phyloP scores from a whole-genome alignment of 2,329 filamentous ascomycete species.

The Emergomyces pasteurianus region DNA sequence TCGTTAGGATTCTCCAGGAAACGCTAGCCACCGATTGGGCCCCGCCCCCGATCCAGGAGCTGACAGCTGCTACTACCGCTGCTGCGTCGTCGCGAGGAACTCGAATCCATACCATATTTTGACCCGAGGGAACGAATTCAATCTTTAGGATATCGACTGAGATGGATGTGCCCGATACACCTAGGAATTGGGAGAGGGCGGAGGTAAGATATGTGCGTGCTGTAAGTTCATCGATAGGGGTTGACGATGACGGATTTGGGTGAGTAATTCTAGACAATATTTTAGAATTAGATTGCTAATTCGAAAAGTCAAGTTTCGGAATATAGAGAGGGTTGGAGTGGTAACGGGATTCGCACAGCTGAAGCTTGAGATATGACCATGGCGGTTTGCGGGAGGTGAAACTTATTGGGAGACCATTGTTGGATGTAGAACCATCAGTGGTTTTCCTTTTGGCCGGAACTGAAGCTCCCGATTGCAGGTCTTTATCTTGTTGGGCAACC shows the following conservation, averaged over 20 bases:
- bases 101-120: conserved; percentile 29
- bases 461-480: background rate
- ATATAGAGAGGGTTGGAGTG: background rate
- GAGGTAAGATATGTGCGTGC: conserved; percentile 34
- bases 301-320: background rate
- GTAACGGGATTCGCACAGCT: conserved; percentile 22
- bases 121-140: conserved; percentile 7
- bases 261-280: conserved; percentile 10
- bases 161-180: conserved; percentile 35
- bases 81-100: conserved; percentile 34
- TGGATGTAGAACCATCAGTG: background rate
- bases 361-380: conserved; percentile 34
- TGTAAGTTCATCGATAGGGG: conserved; percentile 34
- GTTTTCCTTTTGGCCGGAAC: conserved; percentile 1
- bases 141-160: conserved; percentile 37
- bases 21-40: conserved; percentile 14
- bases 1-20: conserved; percentile 28
- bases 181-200: conserved; percentile 37
- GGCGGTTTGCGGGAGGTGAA: conserved; percentile 33
- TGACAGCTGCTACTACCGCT: conserved; percentile 33
- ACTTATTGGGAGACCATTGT: conserved; percentile 3
- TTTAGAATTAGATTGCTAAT: background rate
- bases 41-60: conserved; percentile 33
- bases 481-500: background rate
- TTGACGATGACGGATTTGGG: background rate